Conservation (phyloP, 2,329 filamentous ascomycete species). For the Paradendryphiella salina region DNA sequence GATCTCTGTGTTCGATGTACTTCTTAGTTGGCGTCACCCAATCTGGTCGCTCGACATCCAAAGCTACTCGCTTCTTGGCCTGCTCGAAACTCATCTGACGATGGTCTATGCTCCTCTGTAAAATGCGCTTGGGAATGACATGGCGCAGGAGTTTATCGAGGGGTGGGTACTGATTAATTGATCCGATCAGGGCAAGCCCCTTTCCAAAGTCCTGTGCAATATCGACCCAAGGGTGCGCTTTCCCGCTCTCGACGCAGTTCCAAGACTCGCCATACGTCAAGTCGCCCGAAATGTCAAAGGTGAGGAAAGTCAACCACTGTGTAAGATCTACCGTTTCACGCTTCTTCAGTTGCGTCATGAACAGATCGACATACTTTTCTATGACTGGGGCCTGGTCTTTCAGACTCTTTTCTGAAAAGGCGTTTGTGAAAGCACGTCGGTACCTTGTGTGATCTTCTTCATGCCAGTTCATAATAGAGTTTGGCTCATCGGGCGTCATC, state of each 20-base stretch:
- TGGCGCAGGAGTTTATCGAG: slow-evolving; percentile 29
- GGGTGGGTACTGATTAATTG: slow-evolving; percentile 31
- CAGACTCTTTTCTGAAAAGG: slow-evolving; percentile 36
- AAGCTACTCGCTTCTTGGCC: slow-evolving; percentile 27
- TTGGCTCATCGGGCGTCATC: slow-evolving; percentile 27
- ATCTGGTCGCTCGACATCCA: slow-evolving; percentile 29
- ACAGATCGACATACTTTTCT: slow-evolving; percentile 29
- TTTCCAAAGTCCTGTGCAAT: slow-evolving; percentile 33
- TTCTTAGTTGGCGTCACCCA: slow-evolving; percentile 35
- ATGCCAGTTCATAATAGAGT: slow-evolving; percentile 31
- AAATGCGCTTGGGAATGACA: slow-evolving; percentile 31
- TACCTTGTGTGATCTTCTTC: slow-evolving; percentile 30
- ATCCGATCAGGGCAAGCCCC: slow-evolving; percentile 36
- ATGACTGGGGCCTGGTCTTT: slow-evolving; percentile 31
- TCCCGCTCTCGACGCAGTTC: slow-evolving; percentile 41
- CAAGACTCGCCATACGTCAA: slow-evolving; percentile 58
- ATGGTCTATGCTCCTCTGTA: slow-evolving; percentile 30
- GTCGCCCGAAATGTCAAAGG: slow-evolving; percentile 46
- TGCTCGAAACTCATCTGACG: slow-evolving; percentile 29
- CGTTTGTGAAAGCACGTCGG: slow-evolving; percentile 31
- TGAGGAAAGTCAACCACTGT: slow-evolving; percentile 24
- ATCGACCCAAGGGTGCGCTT: slow-evolving; percentile 48
- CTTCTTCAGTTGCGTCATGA: slow-evolving; percentile 27
- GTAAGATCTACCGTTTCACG: slow-evolving; percentile 22
- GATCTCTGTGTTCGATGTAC: slow-evolving; percentile 24